Conservation (phyloP, 2,329 filamentous ascomycete genomes). For the Hypoxylon sp. region DNA sequence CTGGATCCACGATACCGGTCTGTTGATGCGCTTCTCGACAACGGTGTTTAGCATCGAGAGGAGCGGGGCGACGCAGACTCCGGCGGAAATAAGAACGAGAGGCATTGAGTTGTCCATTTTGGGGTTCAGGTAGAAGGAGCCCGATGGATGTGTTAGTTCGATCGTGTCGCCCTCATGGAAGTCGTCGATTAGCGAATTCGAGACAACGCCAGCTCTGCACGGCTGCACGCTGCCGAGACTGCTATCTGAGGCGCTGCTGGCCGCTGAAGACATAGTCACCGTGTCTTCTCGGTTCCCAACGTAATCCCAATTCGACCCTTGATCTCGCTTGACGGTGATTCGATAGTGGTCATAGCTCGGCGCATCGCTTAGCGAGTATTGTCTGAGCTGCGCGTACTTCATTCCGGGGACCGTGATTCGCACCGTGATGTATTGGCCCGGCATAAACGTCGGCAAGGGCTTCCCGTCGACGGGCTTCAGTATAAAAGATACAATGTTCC, state of each 20-base stretch:
- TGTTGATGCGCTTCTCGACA: slow-evolving; percentile 60
- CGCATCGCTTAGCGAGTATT: slow-evolving; percentile 80
- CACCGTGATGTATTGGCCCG: slow-evolving; percentile 81
- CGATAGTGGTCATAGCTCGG: slow-evolving; percentile 75
- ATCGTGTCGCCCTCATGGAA: slow-evolving; percentile 74
- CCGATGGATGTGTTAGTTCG: slow-evolving; percentile 76
- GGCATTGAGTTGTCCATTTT: slow-evolving; percentile 61
- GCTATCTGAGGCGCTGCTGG: slow-evolving; percentile 53
- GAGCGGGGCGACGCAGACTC: slow-evolving; percentile 72
- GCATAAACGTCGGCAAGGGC: slow-evolving; percentile 74
- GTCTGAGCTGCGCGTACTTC: slow-evolving; percentile 74
- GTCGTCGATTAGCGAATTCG: slow-evolving; percentile 76
- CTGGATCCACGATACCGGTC: slow-evolving; percentile 73
- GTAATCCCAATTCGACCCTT: slow-evolving; percentile 61
- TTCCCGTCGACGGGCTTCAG: slow-evolving; percentile 74
- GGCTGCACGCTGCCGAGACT: slow-evolving; percentile 52
- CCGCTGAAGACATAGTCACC: slow-evolving; percentile 51
- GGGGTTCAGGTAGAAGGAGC: slow-evolving; percentile 71
- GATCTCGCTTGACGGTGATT: slow-evolving; percentile 79
- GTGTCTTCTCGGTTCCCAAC: slow-evolving; percentile 43
- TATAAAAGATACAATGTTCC: slow-evolving; percentile 80
- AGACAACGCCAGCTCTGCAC: slow-evolving; percentile 72
- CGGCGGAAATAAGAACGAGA: slow-evolving; percentile 73
- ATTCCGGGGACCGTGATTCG: slow-evolving; percentile 69
- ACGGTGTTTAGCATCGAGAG: slow-evolving; percentile 73